Evolutionary conservation across 805 yeast genomes (phyloP), one percentile per base, ranked within the genome.

Genomic region (Citeromyces nyonsensis): DNA sequence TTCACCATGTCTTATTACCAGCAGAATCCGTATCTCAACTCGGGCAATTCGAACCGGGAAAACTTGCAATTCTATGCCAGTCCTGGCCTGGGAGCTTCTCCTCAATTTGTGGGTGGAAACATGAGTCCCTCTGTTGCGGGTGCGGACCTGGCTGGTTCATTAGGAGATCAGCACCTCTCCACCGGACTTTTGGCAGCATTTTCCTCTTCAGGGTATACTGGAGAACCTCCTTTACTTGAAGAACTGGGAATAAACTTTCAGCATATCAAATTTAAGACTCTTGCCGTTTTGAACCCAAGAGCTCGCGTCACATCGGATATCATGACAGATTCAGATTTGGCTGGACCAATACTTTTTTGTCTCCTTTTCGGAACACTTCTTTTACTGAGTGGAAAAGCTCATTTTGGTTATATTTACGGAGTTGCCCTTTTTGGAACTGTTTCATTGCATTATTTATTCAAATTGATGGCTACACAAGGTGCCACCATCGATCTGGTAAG

Each of bases 391-490:
- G 97, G 98, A 4, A 91, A 88, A 52, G 81, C 88, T 10, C 97
- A 91, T 52, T 91, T 91, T 50, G 97, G 97, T 2, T 91, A 91
- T 52, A 81, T 91, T 32, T 91, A 91, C 48, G 97, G 98, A 26
- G 94, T 91, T 28, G 97, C 95, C 1, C 56, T 91, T 28, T 74
- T 88, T 43, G 98, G 98, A 11, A 79, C 94, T 2, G 49, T 83
- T 10, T 73, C 94, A 24, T 68, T 85, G 41, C 96, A 86, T 54
- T 69, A 70, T 43, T 61, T 91, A 37, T 79, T 93, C 52, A 85
- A 80, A 50, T 61, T 84, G 39, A 91, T 91, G 98, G 74, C 94
- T 35, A 69, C 66, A 35, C 64, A 63, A 30, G 57, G 61, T 2
- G 38, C 41, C 2, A 39, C 50, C n/a, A 55, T 70, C 28, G 78